phyloP scores from a whole-genome alignment of 2,329 filamentous ascomycete genomes.

The Fusarium dimerum region DNA sequence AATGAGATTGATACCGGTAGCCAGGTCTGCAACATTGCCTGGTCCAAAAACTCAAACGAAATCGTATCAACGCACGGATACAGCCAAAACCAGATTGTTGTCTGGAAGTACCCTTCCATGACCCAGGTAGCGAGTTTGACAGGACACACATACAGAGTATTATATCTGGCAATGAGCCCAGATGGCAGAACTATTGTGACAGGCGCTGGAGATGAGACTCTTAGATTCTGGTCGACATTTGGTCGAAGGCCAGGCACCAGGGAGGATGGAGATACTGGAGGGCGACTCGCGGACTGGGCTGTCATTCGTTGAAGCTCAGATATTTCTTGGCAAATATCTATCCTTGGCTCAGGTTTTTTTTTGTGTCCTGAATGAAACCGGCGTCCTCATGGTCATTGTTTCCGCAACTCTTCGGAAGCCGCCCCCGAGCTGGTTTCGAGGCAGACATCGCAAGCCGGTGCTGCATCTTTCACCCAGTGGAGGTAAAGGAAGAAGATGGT shows the following conservation, averaged over 20 bases:
- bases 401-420: not conserved
- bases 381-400: not conserved
- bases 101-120: constrained; percentile 99
- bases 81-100: constrained; percentile 96
- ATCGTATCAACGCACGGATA: constrained; percentile 97
- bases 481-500: constrained; percentile 33
- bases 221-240: constrained; percentile 97
- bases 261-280: constrained; percentile 64
- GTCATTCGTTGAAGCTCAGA: constrained; percentile 64
- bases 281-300: constrained; percentile 75
- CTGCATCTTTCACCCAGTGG: constrained; percentile 38
- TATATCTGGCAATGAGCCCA: constrained; percentile 96
- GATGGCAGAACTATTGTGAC: constrained; percentile 94
- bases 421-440: not conserved
- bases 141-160: constrained; percentile 92
- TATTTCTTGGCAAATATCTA: not conserved
- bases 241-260: constrained; percentile 74
- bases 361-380: not conserved
- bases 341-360: not conserved
- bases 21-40: constrained; percentile 97
- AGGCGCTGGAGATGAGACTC: constrained; percentile 91
- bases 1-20: constrained; percentile 95
- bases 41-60: constrained; percentile 97
- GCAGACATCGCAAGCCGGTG: not conserved
- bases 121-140: constrained; percentile 93